Base-by-base conservation (phyloP, 805 yeast genomes). In the Starmerella sp. region DNA sequence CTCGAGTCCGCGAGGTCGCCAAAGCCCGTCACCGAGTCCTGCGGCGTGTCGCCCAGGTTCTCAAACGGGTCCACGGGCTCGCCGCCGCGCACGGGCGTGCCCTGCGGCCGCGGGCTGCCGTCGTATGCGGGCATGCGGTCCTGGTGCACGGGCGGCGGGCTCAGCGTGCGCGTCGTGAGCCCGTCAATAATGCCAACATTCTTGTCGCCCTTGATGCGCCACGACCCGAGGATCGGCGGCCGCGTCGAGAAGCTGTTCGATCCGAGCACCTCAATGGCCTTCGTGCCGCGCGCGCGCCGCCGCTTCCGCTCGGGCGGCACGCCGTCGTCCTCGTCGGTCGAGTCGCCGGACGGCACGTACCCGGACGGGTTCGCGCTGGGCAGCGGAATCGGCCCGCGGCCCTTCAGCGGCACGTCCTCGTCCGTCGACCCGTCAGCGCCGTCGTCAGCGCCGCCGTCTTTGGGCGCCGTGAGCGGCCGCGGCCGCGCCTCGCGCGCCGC, bases 161-260 rank as follows among this genome's bases (percentile, higher is more conserved):
- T 72, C 59, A 91, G 72, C 1, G 95, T 84, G 54, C 96, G 77
- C 0, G 97, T 93, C 0, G 95, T 83, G 34, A 87, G 76, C 5
- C 98, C 98, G 67, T 91, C 97, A 65, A 91, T 91, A 56, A 91
- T 88, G 28, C 96, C 95, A 68, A 86, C 88, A 63, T 87, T 83
- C 54, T 69, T 71, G 51, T 79, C 79, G 51, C 83, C 79, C 6
- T 95, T 83, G 37, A 84, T 82, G 14, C 52, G 53, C 95, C 97
- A 91, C 2, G 95, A 84, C 0, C 97, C 97, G 55, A 91, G 73
- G 31, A 86, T 79, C 2, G 98, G 98, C 5, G 97, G 97, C 53
- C 95, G 73, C 58, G 88, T 81, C 52, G 90, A 88, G 29, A 86
- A 84, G 6, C 84, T 82, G 51, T 89, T 84, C 0, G 95, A 83